These are phyloP conservation scores for Starmera caribaea DNA, from an alignment of 805 yeast genomes.

Conservation along the genomic window DNA sequence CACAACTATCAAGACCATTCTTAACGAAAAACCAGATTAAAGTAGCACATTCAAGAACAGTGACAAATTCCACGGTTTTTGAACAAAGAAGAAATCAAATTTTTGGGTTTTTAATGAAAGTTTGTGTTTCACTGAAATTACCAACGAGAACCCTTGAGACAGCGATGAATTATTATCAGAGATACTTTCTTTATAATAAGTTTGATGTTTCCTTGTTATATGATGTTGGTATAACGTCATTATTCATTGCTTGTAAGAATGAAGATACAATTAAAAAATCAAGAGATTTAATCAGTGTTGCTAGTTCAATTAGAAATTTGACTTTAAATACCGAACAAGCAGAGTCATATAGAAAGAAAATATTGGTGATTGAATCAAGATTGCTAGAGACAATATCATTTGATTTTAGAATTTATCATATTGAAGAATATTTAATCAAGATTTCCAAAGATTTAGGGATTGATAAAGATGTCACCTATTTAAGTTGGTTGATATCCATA, in stretches of 20 bases:
- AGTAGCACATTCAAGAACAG: constrained; percentile 40
- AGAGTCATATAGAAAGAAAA: constrained; percentile 47
- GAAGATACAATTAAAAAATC: constrained; percentile 80
- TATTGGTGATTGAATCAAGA: constrained; percentile 57
- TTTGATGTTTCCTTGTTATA: constrained; percentile 45
- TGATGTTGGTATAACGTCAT: constrained; percentile 59
- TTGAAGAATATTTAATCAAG: constrained; percentile 60
- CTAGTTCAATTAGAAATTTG: constrained; percentile 23
- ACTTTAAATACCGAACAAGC: constrained; percentile 21
- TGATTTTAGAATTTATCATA: constrained; percentile 63
- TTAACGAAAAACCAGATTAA: constrained; percentile 45
- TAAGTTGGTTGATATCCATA: constrained; percentile 69
- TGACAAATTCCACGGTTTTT: constrained; percentile 39
- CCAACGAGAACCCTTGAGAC: constrained; percentile 65
- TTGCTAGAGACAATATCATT: constrained; percentile 70
- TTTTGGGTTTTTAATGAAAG: constrained; percentile 42
- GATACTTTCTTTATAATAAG: constrained; percentile 55
- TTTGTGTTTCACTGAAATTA: constrained; percentile 45
- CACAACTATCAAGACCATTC: constrained; percentile 50
- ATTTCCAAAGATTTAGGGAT: constrained; percentile 40
- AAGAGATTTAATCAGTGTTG: constrained; percentile 43
- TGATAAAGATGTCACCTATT: constrained; percentile 36
- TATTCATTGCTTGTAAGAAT: constrained; percentile 64
- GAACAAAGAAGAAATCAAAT: constrained; percentile 44
- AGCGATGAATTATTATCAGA: constrained; percentile 64